Evolutionary conservation across 192 early-diverging fungal genomes (phyloP).

Genomic region (Entomortierella lignicola): DNA sequence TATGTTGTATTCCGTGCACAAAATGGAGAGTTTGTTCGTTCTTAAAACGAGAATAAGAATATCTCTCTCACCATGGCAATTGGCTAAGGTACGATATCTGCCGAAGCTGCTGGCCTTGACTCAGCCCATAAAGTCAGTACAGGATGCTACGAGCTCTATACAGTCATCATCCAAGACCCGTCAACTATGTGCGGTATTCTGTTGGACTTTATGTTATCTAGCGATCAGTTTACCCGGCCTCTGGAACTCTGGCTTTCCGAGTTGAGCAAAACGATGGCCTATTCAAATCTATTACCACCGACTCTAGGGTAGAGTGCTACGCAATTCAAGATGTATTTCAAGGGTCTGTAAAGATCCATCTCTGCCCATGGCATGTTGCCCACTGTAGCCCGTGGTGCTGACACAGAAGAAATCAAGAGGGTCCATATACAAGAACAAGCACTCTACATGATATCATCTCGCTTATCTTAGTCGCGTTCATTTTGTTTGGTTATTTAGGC

Average conservation of each 20-base stretch:
- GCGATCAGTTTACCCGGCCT: background rate
- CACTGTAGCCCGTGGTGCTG: too few species aligned
- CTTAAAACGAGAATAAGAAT: too few species aligned
- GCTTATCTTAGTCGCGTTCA: too few species aligned
- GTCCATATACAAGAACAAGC: too few species aligned
- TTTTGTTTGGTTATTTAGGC: too few species aligned
- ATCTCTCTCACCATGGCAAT: background rate
- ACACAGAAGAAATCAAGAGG: too few species aligned
- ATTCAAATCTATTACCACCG: background rate
- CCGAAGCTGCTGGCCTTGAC: background rate
- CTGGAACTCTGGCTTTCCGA: background rate
- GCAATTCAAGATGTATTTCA: background rate
- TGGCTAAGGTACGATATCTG: too few species aligned
- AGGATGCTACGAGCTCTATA: background rate
- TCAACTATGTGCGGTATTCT: background rate
- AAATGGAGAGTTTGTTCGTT: background rate
- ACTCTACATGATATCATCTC: too few species aligned
- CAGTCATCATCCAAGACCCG: conserved; percentile 4
- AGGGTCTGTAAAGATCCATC: background rate
- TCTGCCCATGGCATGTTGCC: conserved; percentile 3
- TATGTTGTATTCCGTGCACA: background rate
- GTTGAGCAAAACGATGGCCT: background rate
- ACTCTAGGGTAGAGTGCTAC: background rate
- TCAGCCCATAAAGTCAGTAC: background rate
- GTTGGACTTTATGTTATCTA: background rate